phyloP scores from a whole-genome alignment of 2,329 filamentous ascomycete genomes.

The Beauveria asiatica region DNA sequence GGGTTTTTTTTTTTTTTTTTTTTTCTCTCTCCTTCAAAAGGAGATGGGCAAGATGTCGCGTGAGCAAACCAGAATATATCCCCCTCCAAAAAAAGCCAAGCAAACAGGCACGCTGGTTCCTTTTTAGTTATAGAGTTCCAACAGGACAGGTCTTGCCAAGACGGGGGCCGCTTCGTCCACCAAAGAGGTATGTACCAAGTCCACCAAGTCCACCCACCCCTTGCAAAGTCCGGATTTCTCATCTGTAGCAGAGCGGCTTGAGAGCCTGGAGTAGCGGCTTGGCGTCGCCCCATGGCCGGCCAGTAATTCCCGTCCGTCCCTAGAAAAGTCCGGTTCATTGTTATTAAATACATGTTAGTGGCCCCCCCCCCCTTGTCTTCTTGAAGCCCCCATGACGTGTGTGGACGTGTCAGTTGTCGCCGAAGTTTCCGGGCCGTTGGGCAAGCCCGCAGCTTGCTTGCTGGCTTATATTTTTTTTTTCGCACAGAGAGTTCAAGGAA shows the following conservation, averaged over 20 bases:
- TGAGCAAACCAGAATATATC: neutral
- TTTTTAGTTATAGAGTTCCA: neutral
- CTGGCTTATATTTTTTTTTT: neutral
- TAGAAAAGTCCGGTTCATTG: neutral
- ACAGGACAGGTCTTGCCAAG: neutral
- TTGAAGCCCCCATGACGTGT: neutral
- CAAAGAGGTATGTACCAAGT: neutral
- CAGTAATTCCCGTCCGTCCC: neutral
- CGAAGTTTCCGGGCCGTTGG: neutral
- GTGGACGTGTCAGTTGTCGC: neutral
- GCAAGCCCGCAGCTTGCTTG: neutral
- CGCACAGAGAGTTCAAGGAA: neutral
- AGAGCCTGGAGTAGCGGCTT: conserved; percentile 6
- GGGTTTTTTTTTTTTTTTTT: neutral
- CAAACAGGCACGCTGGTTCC: neutral
- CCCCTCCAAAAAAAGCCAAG: neutral
- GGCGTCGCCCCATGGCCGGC: conserved; percentile 1
- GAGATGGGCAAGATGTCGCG: neutral
- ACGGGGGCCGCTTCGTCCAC: conserved; percentile 4
- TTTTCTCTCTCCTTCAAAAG: neutral
- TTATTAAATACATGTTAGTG: neutral
- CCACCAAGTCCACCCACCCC: neutral
- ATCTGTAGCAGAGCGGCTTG: neutral
- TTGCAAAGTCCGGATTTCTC: neutral
- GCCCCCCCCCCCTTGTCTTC: neutral